Evolutionary conservation across 116 monocot genomes (phyloP), one percentile per base, ranked within the genome.

Genomic region (Zostera marina): DNA sequence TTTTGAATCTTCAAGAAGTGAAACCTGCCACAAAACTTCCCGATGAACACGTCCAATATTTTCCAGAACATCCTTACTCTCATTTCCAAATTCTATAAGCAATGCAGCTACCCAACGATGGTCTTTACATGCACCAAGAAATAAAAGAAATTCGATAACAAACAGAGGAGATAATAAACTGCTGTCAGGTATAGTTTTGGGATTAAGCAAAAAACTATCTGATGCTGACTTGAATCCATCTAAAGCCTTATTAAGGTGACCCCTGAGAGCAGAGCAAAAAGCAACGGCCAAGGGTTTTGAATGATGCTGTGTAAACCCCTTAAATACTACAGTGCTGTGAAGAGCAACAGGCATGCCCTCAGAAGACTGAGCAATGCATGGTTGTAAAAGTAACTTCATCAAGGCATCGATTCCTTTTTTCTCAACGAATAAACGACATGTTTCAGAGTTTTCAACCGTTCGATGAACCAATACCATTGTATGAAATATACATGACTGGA

Each of bases 271-370:
- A 51, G 81, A 79, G 61, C 75, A 83, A 66, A 99, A 99, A 59
- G 91, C 91, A 55, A 58, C 76, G 58, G 99, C 91, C 45, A 99
- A 60, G 39, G 83, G 75, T 48, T 74, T 65, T 26, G 99, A 82
- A 71, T 99, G 91, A 66, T 99, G 91, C 56, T 91, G 99, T 47
- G 87, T 83, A 52, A 99, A 99, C 17, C 99, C 81, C 75, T 99
- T 99, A 73, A 99, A 99, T 6, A 99, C 99, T 19, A 91, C 75
- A 26, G 91, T 91, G 62, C 91, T 91, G 39, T 91, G 99, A 58
- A 99, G 68, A 56, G 91, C 91, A 75, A 99, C 83, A 20, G 91
- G 85, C 86, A 85, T 99, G 44, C 87, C 99, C 74, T 87, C 99
- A 71, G 91, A 77, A 53, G 91, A 99, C 41, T 87, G 86, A 41